Evolutionary conservation across 2,329 filamentous ascomycete genomes (phyloP).

Genomic region (Cercospora berteroae): DNA sequence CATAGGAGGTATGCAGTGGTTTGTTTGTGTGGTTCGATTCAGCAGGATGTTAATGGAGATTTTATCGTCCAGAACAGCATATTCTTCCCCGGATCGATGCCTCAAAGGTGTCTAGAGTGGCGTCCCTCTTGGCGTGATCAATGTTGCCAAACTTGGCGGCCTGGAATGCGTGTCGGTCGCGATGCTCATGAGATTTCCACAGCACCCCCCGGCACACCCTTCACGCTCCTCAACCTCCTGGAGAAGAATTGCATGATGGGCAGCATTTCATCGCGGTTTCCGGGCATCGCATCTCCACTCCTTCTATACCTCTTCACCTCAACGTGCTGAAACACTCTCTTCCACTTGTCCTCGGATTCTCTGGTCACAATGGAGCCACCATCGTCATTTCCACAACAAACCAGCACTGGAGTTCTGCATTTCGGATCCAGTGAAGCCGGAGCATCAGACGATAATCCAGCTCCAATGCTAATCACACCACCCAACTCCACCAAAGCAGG

Average conservation of each 20-base stretch:
- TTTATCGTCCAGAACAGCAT: too few species aligned
- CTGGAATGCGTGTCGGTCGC: too few species aligned
- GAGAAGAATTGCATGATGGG: constrained; percentile 85
- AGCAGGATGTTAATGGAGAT: too few species aligned
- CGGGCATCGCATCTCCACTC: constrained; percentile 77
- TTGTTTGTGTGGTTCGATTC: too few species aligned
- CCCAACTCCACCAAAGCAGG: constrained; percentile 45
- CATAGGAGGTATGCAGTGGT: too few species aligned
- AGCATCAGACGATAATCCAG: constrained; percentile 52
- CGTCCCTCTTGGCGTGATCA: too few species aligned
- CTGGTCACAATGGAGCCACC: constrained; percentile 53
- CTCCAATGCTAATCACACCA: constrained; percentile 64
- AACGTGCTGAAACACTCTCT: constrained; percentile 54
- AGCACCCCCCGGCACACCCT: constrained; percentile 54
- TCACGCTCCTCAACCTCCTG: constrained; percentile 58
- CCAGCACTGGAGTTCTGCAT: constrained; percentile 61
- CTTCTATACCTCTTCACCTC: constrained; percentile 68
- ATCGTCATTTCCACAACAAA: constrained; percentile 57
- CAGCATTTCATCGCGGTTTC: constrained; percentile 77
- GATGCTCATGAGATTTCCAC: constrained; percentile 47
- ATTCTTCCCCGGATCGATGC: too few species aligned
- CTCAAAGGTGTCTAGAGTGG: too few species aligned
- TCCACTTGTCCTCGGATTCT: constrained; percentile 62
- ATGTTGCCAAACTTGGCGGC: too few species aligned
- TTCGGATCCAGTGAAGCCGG: constrained; percentile 49